These are phyloP conservation scores for Guillardia theta DNA, from an alignment of 78 protist genomes.

Conservation along the genomic window DNA sequence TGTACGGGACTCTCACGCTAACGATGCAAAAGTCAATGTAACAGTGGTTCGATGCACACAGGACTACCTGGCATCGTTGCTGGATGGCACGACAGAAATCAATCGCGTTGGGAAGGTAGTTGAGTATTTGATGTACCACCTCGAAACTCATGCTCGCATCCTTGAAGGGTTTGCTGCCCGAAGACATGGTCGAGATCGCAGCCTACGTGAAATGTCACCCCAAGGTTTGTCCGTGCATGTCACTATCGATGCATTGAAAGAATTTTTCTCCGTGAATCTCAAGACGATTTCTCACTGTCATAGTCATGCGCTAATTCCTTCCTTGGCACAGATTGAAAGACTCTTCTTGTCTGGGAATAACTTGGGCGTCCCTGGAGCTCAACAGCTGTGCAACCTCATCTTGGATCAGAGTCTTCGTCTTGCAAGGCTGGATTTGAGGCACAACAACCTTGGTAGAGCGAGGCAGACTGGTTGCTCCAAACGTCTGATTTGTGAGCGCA, in stretches of 20 bases:
- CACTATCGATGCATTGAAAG: too few relatives aligned
- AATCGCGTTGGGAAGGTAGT: not conserved
- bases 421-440: not conserved
- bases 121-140: too few relatives aligned
- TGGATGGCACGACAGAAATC: not conserved
- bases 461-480: not conserved
- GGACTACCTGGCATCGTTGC: constrained; percentile 29
- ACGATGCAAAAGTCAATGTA: too few relatives aligned
- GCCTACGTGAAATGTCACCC: not conserved
- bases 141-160: too few relatives aligned
- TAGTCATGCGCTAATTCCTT: too few relatives aligned
- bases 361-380: not conserved
- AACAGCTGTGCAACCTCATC: not conserved
- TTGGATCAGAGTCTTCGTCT: not conserved
- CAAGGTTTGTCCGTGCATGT: too few relatives aligned
- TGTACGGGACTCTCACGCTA: too few relatives aligned
- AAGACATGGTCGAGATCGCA: constrained; percentile 20
- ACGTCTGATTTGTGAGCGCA: too few relatives aligned
- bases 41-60: too few relatives aligned
- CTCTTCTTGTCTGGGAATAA: not conserved
- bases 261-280: too few relatives aligned
- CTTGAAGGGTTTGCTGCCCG: not conserved
- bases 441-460: constrained; percentile 6
- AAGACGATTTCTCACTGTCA: too few relatives aligned
- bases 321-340: too few relatives aligned